These are phyloP conservation scores for Ogataea degrootiae DNA, from an alignment of 805 yeast genomes.

Conservation along the genomic window DNA sequence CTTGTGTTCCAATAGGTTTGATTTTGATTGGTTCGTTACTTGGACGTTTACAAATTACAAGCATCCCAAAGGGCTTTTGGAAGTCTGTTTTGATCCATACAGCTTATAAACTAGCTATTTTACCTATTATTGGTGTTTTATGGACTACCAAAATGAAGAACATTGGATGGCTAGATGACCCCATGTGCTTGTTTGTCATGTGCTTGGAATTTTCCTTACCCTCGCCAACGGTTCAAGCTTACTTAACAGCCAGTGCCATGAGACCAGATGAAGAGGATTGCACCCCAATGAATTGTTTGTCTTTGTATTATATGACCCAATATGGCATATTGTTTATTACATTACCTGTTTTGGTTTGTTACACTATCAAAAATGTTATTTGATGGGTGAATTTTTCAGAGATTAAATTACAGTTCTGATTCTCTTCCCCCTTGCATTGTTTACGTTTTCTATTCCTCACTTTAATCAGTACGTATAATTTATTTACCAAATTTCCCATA, in stretches of 20 bases:
- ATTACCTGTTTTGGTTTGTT: constrained; percentile 49
- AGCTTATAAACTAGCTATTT: constrained; percentile 35
- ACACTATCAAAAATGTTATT: constrained; percentile 28
- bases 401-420: constrained; percentile 7
- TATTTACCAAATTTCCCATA: too few relatives aligned
- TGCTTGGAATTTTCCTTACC: constrained; percentile 50
- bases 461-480: too few relatives aligned
- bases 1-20: constrained; percentile 54
- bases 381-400: too few relatives aligned
- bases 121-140: constrained; percentile 53
- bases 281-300: constrained; percentile 51
- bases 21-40: constrained; percentile 50
- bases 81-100: constrained; percentile 45
- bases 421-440: background rate
- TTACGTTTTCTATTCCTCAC: background rate
- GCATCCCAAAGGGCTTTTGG: constrained; percentile 52
- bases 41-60: constrained; percentile 42
- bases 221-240: constrained; percentile 55
- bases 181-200: constrained; percentile 37
- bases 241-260: constrained; percentile 53
- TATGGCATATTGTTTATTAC: constrained; percentile 41
- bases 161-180: constrained; percentile 45
- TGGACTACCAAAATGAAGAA: constrained; percentile 40
- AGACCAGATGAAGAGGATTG: constrained; percentile 41
- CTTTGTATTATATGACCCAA: constrained; percentile 45